Base-by-base conservation (phyloP, 768 basidiomycete species). In the Brasilioporus rufonigricans region DNA sequence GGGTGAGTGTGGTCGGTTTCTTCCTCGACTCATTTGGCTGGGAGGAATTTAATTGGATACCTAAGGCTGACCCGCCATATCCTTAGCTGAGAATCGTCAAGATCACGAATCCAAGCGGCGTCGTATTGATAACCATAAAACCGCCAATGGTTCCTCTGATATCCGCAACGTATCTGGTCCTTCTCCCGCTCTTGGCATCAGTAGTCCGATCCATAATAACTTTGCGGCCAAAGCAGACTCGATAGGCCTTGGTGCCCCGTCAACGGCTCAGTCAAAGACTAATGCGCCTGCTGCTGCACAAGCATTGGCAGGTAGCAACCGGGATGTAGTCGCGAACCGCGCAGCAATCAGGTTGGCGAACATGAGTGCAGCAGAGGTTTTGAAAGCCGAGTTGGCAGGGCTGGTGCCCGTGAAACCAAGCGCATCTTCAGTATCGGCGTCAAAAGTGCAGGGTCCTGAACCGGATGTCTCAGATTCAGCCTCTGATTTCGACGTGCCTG, bases 291-390 rank as follows among this genome's bases (percentile, higher is more conserved):
- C 79, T 48, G 89, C 87, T 52, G 77, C 81, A 13, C 85, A 86
- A 61, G 89, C 89, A 39, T 76, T 95, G 49, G 87, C 83, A 39
- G 91, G 91, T 21, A 89, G 88, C n/a, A 96, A 95, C 70, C 82
- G 83, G 52, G 91, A 94, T 70, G 84, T 96, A 55, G 93, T 95
- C 27, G 87, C 87, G 46, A 96, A 96, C 71, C 84, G 93, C 39
- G 83, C 84, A 59, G 91, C 90, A 24, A 92, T 97, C 60, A 85
- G 95, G 56, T 86, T 96, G 83, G 96, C 96, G 27, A 98, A 98
- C 68, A 84, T 98, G 85, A 92, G 85, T 76, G 96, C 96, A 43
- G 95, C 95, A 52, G 92, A 98, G 69, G 82, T 87, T 70, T 78
- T 98, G 64, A 95, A 92, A 74, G 93, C 92, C 48, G 92, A 98